Evolutionary conservation across 352 stramenopile species (phyloP).

Genomic region (Globisporangium megalacanthum): DNA sequence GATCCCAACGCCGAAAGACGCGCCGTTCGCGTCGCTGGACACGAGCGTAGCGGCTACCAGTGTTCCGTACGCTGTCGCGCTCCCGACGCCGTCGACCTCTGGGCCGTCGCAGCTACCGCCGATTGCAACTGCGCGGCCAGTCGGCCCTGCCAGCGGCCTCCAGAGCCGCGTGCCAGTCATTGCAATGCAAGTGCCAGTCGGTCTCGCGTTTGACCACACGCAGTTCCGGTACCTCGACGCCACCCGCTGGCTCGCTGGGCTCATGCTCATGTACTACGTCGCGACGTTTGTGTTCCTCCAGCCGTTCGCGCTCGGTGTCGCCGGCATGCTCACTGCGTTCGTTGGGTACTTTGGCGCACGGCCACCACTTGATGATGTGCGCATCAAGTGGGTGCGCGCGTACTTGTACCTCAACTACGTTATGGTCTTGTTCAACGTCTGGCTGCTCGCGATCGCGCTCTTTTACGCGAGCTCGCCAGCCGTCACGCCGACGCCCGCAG

Average conservation of each 20-base stretch:
- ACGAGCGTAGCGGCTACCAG: constrained; percentile 5
- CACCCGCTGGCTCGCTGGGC: constrained; percentile 48
- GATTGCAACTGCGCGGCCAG: constrained; percentile 36
- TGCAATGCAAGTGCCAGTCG: constrained; percentile 24
- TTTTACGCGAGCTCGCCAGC: constrained; percentile 31
- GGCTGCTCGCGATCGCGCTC: constrained; percentile 45
- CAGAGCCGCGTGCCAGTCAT: constrained; percentile 43
- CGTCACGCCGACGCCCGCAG: constrained; percentile 10
- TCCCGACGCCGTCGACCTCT: constrained; percentile 24
- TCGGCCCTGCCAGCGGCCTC: constrained; percentile 25
- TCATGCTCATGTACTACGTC: constrained; percentile 68
- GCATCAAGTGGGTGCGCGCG: constrained; percentile 64
- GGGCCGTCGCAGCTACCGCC: constrained; percentile 21
- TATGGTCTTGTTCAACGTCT: constrained; percentile 65
- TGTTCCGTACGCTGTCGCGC: constrained; percentile 28
- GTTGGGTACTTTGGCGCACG: constrained; percentile 58
- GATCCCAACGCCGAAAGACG: constrained; percentile 4
- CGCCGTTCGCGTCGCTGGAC: constrained; percentile 9
- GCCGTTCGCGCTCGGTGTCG: constrained; percentile 53
- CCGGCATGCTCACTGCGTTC: constrained; percentile 58
- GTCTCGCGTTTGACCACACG: constrained; percentile 26
- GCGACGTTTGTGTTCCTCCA: constrained; percentile 70
- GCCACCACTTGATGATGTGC: constrained; percentile 44
- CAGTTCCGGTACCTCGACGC: constrained; percentile 58
- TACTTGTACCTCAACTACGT: constrained; percentile 71